phyloP scores from a whole-genome alignment of 192 early-diverging fungal genomes.

The Entophlyctis helioformis region DNA sequence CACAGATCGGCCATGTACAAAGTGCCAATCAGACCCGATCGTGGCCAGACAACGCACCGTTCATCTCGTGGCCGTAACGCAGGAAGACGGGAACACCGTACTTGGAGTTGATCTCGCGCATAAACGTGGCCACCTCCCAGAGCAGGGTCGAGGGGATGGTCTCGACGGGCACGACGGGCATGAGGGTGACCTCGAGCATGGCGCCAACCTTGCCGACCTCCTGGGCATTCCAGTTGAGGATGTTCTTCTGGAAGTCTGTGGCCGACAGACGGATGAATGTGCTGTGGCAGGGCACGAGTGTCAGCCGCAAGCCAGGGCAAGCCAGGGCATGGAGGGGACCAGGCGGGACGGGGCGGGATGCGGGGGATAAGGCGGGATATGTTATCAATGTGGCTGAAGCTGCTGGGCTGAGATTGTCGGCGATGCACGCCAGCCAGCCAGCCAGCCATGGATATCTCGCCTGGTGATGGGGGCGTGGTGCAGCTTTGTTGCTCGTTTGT shows the following conservation, averaged over 20 bases:
- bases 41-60: conserved; percentile 10
- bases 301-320: conserved; percentile 1
- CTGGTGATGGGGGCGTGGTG: no score
- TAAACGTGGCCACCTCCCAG: conserved; percentile 9
- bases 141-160: conserved; percentile 2
- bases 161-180: neutral
- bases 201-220: conserved; percentile 5
- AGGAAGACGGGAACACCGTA: conserved; percentile 22
- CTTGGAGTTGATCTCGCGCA: conserved; percentile 7
- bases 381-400: no score
- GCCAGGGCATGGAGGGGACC: neutral
- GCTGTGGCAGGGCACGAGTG: no score
- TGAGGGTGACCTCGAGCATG: conserved; percentile 22
- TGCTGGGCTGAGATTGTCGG: no score
- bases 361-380: no score
- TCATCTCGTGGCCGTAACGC: conserved; percentile 32
- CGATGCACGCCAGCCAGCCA: no score
- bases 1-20: neutral
- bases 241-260: conserved; percentile 7
- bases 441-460: no score
- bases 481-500: no score
- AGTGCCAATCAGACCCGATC: neutral
- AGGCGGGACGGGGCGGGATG: no score
- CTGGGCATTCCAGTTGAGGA: conserved; percentile 18
- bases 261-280: conserved; percentile 4